Evolutionary conservation across 805 yeast species (phyloP).

Genomic region (Suhomyces faveliae): DNA sequence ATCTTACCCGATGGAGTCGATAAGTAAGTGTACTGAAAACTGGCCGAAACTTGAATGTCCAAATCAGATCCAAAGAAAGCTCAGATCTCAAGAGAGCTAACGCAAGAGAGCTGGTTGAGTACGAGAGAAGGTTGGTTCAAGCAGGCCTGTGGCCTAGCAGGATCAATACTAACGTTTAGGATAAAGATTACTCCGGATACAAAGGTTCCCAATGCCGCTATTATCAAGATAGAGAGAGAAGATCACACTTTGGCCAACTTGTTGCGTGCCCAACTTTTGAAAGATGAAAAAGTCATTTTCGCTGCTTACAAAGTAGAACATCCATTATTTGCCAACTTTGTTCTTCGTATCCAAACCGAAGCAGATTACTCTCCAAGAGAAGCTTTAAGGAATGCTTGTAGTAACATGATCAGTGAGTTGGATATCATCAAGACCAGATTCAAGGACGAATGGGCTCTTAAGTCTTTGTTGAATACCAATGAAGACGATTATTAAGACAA

Average conservation of each 20-base stretch:
- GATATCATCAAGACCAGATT: conserved; percentile 74
- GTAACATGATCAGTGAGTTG: conserved; percentile 75
- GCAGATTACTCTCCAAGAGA: conserved; percentile 91
- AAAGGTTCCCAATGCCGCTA: conserved; percentile 91
- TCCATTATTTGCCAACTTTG: conserved; percentile 93
- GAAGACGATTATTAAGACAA: conserved; percentile 28
- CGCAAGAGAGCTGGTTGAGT: neutral
- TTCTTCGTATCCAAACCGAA: conserved; percentile 92
- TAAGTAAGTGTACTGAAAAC: conserved; percentile 52
- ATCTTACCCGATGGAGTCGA: conserved; percentile 97
- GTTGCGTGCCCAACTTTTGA: conserved; percentile 78
- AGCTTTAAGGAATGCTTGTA: conserved; percentile 88
- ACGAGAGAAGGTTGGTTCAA: too few species aligned
- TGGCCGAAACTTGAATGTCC: too few species aligned
- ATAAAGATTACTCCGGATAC: conserved; percentile 89
- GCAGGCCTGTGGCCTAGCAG: neutral
- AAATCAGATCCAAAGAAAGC: neutral
- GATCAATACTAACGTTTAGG: conserved; percentile 30
- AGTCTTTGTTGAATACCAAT: conserved; percentile 62
- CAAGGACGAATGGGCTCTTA: conserved; percentile 89
- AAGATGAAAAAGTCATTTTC: conserved; percentile 86
- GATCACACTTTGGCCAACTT: conserved; percentile 96
- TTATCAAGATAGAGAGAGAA: conserved; percentile 91
- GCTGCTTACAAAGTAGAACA: conserved; percentile 98
- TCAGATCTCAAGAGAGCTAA: neutral